Evolutionary conservation across 257 asterid genomes (phyloP), one percentile per base, ranked within the genome.

Genomic region (Solanum piurae): DNA sequence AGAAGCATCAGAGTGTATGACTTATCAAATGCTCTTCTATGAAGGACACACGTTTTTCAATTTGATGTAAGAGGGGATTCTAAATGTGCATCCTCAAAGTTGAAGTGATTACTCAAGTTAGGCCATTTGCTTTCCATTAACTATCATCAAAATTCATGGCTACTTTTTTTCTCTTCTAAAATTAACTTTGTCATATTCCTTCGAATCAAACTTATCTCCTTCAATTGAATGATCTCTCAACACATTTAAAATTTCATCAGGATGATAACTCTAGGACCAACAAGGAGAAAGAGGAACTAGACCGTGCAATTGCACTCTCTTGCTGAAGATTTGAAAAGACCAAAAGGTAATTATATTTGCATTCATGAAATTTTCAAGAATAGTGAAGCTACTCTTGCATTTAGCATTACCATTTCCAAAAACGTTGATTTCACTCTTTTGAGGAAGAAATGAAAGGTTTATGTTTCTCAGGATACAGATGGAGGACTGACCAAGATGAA

Each of bases 271-370:
- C 98, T 46, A 92, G 97, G 86, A 85, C 92, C 82, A 49, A 38
- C 10, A 90, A 85, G 91, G 98, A 96, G 77, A 94, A 92, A 74
- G 97, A 95, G 90, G 99, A 97, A 89, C 84, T 97, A 64, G 99
- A 97, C 79, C 97, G 98, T 46, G 99, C 99, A 77, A 92, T 95
- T 89, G 98, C 96, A 27, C 98, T 92, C 71, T 88, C 88, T 94
- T 76, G 93, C 94, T 55, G 99, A 96, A 89, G 98, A 93, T 90
- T 88, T 92, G 83, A 94, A 90, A 90, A 91, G 92, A 86, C 95
- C 98, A 84, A 92, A 86, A 71, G 98, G 99, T 97, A 88, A 77
- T 82, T 52, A 82, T 82, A 49, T 31, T 49, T 79, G 58, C 71
- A 29, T 82, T 82, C 44, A 49, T 27, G 60, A 40, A 11, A 40